A percentile compares a stretch with the other conserved stretches of the same genome.
phyloP scores from a whole-genome alignment of 768 basidiomycete genomes.

The Mycena alexandri region DNA sequence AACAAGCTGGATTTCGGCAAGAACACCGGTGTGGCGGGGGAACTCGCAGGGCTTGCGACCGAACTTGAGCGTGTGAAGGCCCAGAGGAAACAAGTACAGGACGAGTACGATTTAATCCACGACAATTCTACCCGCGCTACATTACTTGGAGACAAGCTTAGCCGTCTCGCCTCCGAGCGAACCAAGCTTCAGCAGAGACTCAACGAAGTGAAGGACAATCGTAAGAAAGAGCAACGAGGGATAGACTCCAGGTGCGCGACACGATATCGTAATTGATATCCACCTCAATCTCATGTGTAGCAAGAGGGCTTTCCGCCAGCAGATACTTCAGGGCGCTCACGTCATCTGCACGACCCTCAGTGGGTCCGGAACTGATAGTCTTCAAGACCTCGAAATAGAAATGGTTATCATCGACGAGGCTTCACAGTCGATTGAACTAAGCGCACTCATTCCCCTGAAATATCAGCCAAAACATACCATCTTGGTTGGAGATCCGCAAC shows the following conservation, averaged over 20 bases:
- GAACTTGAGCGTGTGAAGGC: constrained; percentile 80
- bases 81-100: constrained; percentile 67
- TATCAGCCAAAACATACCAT: constrained; percentile 87
- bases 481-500: constrained; percentile 96
- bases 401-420: constrained; percentile 99
- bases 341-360: constrained; percentile 95
- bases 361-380: constrained; percentile 90
- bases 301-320: constrained; percentile 76
- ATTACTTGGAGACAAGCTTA: constrained; percentile 79
- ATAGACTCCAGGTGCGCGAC: constrained; percentile 67
- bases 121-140: constrained; percentile 68
- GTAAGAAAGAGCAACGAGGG: constrained; percentile 84
- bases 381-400: constrained; percentile 90
- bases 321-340: constrained; percentile 90
- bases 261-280: not conserved
- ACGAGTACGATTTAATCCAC: constrained; percentile 66
- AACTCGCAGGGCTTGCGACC: constrained; percentile 69
- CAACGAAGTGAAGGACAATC: constrained; percentile 85
- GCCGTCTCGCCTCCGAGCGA: constrained; percentile 71
- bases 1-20: constrained; percentile 70
- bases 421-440: constrained; percentile 95
- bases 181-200: constrained; percentile 75
- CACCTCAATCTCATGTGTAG: constrained; percentile 41
- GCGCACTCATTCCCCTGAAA: constrained; percentile 94
- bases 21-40: constrained; percentile 61